Conservation (phyloP, 2,329 filamentous ascomycete genomes). For the Zopfia rhizophila region DNA sequence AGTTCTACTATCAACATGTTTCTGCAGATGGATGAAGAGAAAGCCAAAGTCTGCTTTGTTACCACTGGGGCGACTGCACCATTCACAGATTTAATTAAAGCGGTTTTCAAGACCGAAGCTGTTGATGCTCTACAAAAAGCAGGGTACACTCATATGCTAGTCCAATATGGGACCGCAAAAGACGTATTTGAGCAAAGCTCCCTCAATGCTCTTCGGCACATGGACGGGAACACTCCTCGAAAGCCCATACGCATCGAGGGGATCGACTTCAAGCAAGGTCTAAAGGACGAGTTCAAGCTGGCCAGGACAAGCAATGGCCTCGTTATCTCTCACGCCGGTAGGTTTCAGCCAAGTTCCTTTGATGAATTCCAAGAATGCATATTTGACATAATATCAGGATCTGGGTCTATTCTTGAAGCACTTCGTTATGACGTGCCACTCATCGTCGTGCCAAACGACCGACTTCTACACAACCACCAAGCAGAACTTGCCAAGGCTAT, state of each 20-base stretch:
- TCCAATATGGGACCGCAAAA: constrained; percentile 82
- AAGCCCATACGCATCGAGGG: constrained; percentile 60
- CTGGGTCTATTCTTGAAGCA: constrained; percentile 87
- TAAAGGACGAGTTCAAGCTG: constrained; percentile 68
- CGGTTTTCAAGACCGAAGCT: constrained; percentile 71
- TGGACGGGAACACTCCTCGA: constrained; percentile 15
- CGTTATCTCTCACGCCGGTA: constrained; percentile 91
- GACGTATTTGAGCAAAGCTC: constrained; percentile 59
- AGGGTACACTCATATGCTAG: constrained; percentile 75
- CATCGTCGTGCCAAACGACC: constrained; percentile 88
- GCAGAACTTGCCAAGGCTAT: constrained; percentile 84
- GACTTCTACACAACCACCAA: constrained; percentile 90
- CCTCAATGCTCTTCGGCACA: constrained; percentile 22
- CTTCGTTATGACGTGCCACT: constrained; percentile 78
- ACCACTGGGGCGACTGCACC: constrained; percentile 92
- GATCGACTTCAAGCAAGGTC: constrained; percentile 73
- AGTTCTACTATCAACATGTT: constrained; percentile 25
- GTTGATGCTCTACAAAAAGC: constrained; percentile 67
- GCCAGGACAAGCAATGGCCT: constrained; percentile 71
- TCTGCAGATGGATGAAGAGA: constrained; percentile 26
- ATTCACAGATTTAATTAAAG: constrained; percentile 76
- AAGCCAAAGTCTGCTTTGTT: constrained; percentile 73
- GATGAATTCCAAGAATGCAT: neutral
- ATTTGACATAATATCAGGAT: constrained; percentile 67
- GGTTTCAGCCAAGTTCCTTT: constrained; percentile 30